Percentiles rank a stretch among this genome's conserved stretches.
phyloP scores from a whole-genome alignment of 2,329 filamentous ascomycete species.

The Diaporthe vexans region DNA sequence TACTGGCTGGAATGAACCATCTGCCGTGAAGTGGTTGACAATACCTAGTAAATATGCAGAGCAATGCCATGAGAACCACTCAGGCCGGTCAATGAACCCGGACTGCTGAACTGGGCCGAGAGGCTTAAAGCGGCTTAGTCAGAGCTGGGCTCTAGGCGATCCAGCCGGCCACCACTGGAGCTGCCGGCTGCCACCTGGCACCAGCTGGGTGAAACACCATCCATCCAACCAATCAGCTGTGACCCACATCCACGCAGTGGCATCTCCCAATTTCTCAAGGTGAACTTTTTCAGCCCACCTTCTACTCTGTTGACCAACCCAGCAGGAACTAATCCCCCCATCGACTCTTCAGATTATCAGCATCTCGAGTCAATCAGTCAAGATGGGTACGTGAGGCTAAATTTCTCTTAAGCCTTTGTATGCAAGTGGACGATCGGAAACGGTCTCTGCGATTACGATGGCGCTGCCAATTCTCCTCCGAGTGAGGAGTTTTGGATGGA shows the following conservation, averaged over 20 bases:
- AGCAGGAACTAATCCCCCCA: conserved; percentile 56
- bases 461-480: conserved; percentile 40
- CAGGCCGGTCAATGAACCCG: neutral
- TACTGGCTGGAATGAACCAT: too few species aligned
- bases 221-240: conserved; percentile 35
- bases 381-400: conserved; percentile 72
- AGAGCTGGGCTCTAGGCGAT: too few species aligned
- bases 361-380: conserved; percentile 60
- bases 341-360: conserved; percentile 51
- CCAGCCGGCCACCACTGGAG: neutral
- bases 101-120: neutral
- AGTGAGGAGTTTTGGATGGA: conserved; percentile 34
- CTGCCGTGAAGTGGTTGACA: neutral
- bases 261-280: conserved; percentile 37
- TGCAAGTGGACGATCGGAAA: conserved; percentile 61
- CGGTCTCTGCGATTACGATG: conserved; percentile 42
- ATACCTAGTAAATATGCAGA: neutral
- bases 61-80: neutral
- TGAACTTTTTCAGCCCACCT: conserved; percentile 41
- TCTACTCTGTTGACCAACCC: conserved; percentile 51
- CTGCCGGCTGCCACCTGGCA: neutral
- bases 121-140: neutral
- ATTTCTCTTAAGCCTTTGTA: conserved; percentile 58
- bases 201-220: neutral
- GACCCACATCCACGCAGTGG: conserved; percentile 36